A percentile compares a stretch with the other conserved stretches of the same genome.
These are phyloP conservation scores for Nyctanthes arbortristis DNA, from an alignment of 257 asterid species.

Conservation along the genomic window DNA sequence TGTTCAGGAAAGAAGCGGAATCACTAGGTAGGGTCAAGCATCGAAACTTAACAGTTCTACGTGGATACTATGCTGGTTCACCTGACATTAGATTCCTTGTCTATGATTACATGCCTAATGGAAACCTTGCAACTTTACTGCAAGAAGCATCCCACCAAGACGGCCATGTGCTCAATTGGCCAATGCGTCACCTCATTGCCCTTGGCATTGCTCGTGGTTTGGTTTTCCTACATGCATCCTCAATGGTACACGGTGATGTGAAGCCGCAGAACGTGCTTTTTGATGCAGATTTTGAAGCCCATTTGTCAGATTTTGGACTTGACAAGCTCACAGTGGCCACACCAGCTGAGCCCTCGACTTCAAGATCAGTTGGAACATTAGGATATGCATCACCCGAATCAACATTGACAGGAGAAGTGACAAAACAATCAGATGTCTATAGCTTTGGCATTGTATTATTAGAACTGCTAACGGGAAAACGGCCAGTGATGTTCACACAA, in stretches of 20 bases:
- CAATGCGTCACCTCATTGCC: constrained; percentile 76
- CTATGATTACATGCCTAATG: constrained; percentile 81
- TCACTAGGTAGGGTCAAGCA: constrained; percentile 64
- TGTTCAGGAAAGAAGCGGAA: constrained; percentile 70
- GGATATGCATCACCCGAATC: constrained; percentile 69
- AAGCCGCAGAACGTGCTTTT: constrained; percentile 71
- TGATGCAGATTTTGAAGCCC: constrained; percentile 82
- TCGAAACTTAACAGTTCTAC: constrained; percentile 68
- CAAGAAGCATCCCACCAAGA: constrained; percentile 83
- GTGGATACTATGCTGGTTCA: constrained; percentile 68
- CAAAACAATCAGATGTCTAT: constrained; percentile 60
- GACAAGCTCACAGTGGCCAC: constrained; percentile 46
- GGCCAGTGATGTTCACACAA: constrained; percentile 68
- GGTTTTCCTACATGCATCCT: constrained; percentile 56
- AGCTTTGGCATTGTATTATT: constrained; percentile 70
- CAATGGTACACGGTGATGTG: constrained; percentile 63
- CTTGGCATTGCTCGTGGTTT: constrained; percentile 71
- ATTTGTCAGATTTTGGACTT: constrained; percentile 65
- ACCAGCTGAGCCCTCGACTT: constrained; percentile 48
- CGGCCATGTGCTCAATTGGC: constrained; percentile 78
- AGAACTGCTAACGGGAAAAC: constrained; percentile 68
- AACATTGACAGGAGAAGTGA: constrained; percentile 39
- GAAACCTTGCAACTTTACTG: constrained; percentile 62
- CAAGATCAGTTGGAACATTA: constrained; percentile 55
- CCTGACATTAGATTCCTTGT: constrained; percentile 61